Conservation (phyloP, 164 flowering plant genomes). For the Magnolia sinica region DNA sequence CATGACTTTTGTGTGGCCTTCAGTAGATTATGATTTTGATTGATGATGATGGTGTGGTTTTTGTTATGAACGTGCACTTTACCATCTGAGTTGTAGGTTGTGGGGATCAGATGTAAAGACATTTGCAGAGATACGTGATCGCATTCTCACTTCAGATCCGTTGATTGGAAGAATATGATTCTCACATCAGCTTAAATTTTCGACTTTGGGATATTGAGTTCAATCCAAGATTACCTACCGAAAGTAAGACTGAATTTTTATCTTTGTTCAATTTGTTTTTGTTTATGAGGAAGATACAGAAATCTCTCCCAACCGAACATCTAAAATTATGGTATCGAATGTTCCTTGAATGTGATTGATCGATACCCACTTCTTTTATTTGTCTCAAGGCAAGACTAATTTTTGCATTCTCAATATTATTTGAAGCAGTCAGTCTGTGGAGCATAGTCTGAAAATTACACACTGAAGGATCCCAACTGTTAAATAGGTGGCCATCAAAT, state of each 20-base stretch:
- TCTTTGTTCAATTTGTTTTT: too few species aligned
- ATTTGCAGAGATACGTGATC: slow-evolving; percentile 26
- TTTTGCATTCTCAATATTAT: too few species aligned
- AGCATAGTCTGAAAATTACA: not conserved
- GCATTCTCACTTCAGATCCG: slow-evolving; percentile 15
- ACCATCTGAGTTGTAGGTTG: slow-evolving; percentile 50
- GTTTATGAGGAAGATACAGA: too few species aligned
- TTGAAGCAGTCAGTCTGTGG: not conserved
- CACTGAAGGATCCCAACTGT: not conserved
- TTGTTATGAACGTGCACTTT: not conserved
- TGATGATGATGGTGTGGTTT: not conserved
- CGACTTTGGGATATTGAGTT: not conserved
- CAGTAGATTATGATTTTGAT: too few species aligned
- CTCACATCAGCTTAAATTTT: not conserved
- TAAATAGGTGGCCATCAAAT: not conserved
- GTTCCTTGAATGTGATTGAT: too few species aligned
- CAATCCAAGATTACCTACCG: not conserved
- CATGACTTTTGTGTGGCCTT: not conserved
- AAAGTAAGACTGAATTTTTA: too few species aligned
- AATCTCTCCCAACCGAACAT: too few species aligned
- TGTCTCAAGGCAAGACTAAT: too few species aligned
- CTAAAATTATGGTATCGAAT: too few species aligned
- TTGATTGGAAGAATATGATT: not conserved
- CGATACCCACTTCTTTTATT: too few species aligned
- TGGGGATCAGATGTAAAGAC: slow-evolving; percentile 62